Evolutionary conservation across 805 yeast genomes (phyloP), one percentile per base, ranked within the genome.

Genomic region (Metschnikowia chrysomelidarum): DNA sequence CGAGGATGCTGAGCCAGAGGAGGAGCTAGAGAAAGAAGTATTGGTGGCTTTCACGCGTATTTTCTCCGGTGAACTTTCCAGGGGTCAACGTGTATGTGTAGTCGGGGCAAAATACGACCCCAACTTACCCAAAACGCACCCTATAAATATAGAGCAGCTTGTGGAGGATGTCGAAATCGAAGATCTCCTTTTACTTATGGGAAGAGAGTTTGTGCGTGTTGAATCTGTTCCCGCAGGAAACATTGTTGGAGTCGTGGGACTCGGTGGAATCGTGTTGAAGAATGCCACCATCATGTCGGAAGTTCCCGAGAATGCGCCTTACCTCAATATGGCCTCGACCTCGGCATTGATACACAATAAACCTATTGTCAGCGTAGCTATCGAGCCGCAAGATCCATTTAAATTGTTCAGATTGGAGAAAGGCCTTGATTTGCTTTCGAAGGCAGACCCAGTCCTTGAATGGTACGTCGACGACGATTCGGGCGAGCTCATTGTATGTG

Each of bases 361-460:
- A 20, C 98, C 98, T 1, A 91, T 93, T 55, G 87, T 93, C 48
- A 78, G 88, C 46, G 96, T 93, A 20, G 97, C 98, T 0, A 67
- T 93, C n/a, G 99, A 93, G 56, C 96, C 99, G 1, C 82, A 76
- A 4, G 84, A 87, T 49, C 96, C 96, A 7, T 72, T 82, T 31
- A 80, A 87, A 48, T 75, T 88, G 71, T 80, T 75, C 29, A 76
- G 75, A 49, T 67, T 93, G 27, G 95, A 80, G 32, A 69, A 71
- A 19, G 99, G 98, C 0, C 67, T 93, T 40, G 79, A 78, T 46
- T 63, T 87, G 38, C 67, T 93, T 25, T 80, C 89, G 35, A 82
- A 80, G 47, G 91, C 97, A 0, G 99, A 93, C 60, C 97, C 99
- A 1, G 91, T 96, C 50, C 94, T 89, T 14, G 87, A 87, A 49